phyloP scores from a whole-genome alignment of 1,284 basidiomycete species.

The Naganishia liquefaciens region DNA sequence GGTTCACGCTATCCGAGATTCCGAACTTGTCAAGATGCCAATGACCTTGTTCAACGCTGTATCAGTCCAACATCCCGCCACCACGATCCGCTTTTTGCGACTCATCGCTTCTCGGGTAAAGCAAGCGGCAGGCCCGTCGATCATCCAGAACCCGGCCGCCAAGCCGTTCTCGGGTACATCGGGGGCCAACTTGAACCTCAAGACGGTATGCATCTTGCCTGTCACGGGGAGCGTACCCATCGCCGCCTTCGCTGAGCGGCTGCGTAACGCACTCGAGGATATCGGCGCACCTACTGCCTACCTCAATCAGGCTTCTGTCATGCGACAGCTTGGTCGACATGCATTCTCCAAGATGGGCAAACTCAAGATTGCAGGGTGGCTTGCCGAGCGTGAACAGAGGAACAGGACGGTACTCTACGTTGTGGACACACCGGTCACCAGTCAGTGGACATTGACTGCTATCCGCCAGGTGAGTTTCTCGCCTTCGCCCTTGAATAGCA shows the following conservation, averaged over 20 bases:
- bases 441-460: constrained; percentile 95
- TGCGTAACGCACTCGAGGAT: constrained; percentile 81
- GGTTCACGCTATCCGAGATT: constrained; percentile 95
- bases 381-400: constrained; percentile 91
- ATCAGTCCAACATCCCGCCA: constrained; percentile 85
- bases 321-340: constrained; percentile 83
- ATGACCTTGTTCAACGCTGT: constrained; percentile 97
- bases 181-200: constrained; percentile 86
- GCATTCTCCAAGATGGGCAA: constrained; percentile 93
- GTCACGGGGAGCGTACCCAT: constrained; percentile 77
- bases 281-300: constrained; percentile 85
- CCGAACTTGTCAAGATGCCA: constrained; percentile 96
- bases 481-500: background rate
- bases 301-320: constrained; percentile 87
- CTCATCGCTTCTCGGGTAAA: constrained; percentile 92
- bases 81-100: constrained; percentile 90
- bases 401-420: constrained; percentile 90
- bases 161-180: constrained; percentile 56
- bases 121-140: constrained; percentile 62
- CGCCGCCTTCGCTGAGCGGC: constrained; percentile 80
- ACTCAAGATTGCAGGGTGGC: constrained; percentile 87
- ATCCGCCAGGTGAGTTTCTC: constrained; percentile 71
- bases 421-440: constrained; percentile 85
- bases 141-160: constrained; percentile 33
- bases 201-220: constrained; percentile 54